Base-by-base conservation (phyloP, 2,329 filamentous ascomycete species). In the Apiospora marii region DNA sequence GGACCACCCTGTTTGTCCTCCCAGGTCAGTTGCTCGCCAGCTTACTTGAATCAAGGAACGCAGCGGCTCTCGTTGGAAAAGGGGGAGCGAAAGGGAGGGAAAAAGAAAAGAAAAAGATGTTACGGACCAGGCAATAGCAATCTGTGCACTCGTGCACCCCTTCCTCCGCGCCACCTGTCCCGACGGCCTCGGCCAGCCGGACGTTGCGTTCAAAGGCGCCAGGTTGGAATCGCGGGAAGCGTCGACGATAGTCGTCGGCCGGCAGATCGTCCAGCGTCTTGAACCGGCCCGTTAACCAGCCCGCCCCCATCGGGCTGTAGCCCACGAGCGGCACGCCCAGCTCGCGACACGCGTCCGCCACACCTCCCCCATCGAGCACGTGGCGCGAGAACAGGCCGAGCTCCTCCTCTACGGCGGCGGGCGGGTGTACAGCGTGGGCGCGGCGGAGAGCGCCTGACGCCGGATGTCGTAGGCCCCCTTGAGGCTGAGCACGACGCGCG, bases 261-360 rank as follows among this genome's bases (percentile, higher is more conserved):
- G 82, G 81, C 27, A 90, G 77, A 74, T 89, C 87, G 19, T 84
- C 82, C 0, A 74, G 75, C 7, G 79, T 84, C 76, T 83, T 86
- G 76, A 89, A 83, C 73, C 85, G 78, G 5, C 88, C 87, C 0
- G 86, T 88, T 67, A 89, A 70, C 76, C 80, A 82, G 3, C 84
- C 84, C 6, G 85, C 80, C 14, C 88, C 86, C 0, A 91, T 82
- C 1, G 90, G 89, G 41, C 77, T 73, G 80, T 92, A 92, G 0
- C 87, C 89, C 30, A 91, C 79, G 51, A 92, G 82, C 0, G 89
- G 87, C 70, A 93, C 92, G 4, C 84, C 84, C 4, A 89, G 81
- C 78, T 91, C 87, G 19, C 75, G 77, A 73, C 84, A 85, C 0
- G 82, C 77, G 13, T 79, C 79, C 0, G 80, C 80, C n/a, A 86